Evolutionary conservation across 495 filamentous ascomycete species (phyloP).

Genomic region (Staphylotrichum tortipilum): DNA sequence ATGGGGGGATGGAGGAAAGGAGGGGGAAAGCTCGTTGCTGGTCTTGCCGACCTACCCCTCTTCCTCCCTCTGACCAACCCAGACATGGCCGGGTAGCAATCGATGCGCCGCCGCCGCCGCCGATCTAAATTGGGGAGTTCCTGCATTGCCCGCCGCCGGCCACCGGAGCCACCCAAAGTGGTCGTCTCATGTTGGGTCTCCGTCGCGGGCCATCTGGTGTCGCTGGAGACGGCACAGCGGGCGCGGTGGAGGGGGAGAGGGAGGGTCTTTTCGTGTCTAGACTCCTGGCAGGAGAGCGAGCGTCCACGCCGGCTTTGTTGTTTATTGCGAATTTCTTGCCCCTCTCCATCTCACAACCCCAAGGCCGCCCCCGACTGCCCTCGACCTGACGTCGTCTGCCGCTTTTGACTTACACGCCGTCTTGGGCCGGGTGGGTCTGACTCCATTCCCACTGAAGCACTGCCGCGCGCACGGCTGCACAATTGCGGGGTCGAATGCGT

Average conservation of each 20-base stretch:
- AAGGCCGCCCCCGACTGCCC: background rate
- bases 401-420: constrained; percentile 1
- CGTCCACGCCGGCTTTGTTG: too few species aligned
- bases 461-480: background rate
- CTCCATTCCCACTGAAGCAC: background rate
- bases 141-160: background rate
- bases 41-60: constrained; percentile 11
- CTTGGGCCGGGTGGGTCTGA: background rate
- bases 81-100: background rate
- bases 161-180: background rate
- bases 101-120: too few species aligned
- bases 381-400: too few species aligned
- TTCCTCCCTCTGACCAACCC: background rate
- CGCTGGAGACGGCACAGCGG: too few species aligned
- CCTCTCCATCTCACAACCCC: background rate
- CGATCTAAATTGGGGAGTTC: background rate
- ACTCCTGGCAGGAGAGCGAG: too few species aligned
- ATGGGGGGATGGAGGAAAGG: too few species aligned
- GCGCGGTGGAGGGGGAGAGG: too few species aligned
- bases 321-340: too few species aligned
- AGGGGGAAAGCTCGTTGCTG: constrained; percentile 6
- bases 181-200: background rate
- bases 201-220: too few species aligned
- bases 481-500: constrained; percentile 4
- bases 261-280: too few species aligned